Conservation (phyloP, 2,329 filamentous ascomycete species). For the Exserohilum rostratum region DNA sequence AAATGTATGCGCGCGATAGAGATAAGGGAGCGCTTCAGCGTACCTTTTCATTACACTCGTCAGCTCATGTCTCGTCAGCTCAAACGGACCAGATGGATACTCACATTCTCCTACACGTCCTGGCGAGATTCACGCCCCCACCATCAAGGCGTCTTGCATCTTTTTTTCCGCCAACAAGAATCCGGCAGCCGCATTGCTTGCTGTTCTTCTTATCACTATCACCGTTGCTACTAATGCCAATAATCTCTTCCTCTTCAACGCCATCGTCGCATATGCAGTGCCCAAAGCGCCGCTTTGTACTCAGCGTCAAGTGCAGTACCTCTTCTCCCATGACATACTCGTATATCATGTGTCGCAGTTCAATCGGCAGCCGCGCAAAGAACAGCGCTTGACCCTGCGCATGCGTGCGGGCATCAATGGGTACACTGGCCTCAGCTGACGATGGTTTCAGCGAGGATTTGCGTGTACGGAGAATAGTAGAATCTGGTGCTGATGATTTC, state of each 20-base stretch:
- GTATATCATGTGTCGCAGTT: slow-evolving; percentile 41
- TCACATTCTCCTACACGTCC: slow-evolving; percentile 39
- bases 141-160: slow-evolving; percentile 15
- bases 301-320: slow-evolving; percentile 40
- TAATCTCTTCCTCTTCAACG: neutral
- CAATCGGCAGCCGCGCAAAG: slow-evolving; percentile 40
- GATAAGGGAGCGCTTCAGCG: slow-evolving; percentile 36
- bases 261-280: slow-evolving; percentile 40
- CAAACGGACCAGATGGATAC: slow-evolving; percentile 5
- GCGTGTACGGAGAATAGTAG: slow-evolving; percentile 15
- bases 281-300: slow-evolving; percentile 36
- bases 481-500: slow-evolving; percentile 3
- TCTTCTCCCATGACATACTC: slow-evolving; percentile 37
- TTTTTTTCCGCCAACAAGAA: slow-evolving; percentile 36
- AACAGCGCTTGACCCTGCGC: slow-evolving; percentile 37
- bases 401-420: slow-evolving; percentile 35
- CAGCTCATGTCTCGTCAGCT: neutral
- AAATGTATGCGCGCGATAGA: slow-evolving; percentile 41
- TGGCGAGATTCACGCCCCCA: slow-evolving; percentile 23
- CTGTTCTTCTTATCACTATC: neutral
- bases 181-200: slow-evolving; percentile 35
- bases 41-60: slow-evolving; percentile 27
- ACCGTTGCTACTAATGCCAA: too few relatives aligned
- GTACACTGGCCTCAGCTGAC: slow-evolving; percentile 24
- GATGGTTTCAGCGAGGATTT: slow-evolving; percentile 30